Conservation (phyloP, 176 grass and related monocot genomes). For the maize (Zea mays) region DNA sequence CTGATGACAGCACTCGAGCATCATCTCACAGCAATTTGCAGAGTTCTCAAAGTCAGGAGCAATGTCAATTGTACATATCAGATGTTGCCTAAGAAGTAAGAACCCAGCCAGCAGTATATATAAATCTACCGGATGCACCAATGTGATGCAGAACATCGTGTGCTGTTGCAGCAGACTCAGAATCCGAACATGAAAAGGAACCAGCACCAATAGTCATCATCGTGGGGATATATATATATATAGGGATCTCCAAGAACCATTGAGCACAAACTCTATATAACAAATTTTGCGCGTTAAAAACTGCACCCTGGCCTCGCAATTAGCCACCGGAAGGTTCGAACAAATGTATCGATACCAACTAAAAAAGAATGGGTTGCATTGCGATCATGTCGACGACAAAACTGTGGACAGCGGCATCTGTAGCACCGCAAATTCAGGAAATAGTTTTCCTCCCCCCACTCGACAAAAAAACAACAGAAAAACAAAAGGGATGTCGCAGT, state of each 20-base stretch:
- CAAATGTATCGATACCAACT: conserved; percentile 46
- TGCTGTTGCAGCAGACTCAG: neutral
- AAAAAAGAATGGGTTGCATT: conserved; percentile 43
- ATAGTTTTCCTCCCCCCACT: conserved; percentile 26
- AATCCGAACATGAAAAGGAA: neutral
- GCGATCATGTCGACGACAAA: conserved; percentile 56
- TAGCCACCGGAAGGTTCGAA: conserved; percentile 6
- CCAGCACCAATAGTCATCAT: neutral
- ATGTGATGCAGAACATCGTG: neutral
- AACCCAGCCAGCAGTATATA: neutral
- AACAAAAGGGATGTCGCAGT: neutral
- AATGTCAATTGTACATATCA: too few relatives aligned
- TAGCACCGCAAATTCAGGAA: conserved; percentile 27
- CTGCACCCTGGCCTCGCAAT: conserved; percentile 36
- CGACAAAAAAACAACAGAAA: neutral
- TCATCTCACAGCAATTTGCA: neutral
- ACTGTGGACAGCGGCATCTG: conserved; percentile 36
- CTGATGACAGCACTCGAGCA: neutral
- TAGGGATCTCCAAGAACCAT: conserved; percentile 13
- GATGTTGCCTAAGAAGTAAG: too few relatives aligned
- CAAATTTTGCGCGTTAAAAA: conserved; percentile 29
- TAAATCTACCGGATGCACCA: neutral
- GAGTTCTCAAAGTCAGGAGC: neutral
- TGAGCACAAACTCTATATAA: neutral
- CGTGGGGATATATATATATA: neutral